Conservation (phyloP, 768 basidiomycete genomes). For the Boletus edulis region DNA sequence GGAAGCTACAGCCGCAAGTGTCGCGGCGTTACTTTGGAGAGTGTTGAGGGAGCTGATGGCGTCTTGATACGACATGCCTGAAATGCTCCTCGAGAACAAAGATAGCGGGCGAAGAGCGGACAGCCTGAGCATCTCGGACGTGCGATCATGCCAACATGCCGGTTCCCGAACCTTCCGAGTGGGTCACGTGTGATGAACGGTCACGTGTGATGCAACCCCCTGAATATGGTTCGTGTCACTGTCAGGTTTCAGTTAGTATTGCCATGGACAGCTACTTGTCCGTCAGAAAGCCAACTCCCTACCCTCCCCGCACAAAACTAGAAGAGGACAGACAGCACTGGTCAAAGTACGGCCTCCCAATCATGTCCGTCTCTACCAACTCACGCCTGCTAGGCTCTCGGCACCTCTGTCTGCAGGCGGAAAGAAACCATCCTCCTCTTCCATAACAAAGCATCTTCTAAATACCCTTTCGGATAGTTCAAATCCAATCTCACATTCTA, state of each 20-base stretch:
- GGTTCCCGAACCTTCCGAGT: neutral
- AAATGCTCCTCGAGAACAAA: conserved; percentile 44
- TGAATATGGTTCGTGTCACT: neutral
- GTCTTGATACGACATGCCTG: conserved; percentile 57
- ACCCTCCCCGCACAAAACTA: conserved; percentile 9
- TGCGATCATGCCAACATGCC: neutral
- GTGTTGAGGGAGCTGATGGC: conserved; percentile 74
- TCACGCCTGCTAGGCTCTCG: conserved; percentile 21
- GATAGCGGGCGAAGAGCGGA: conserved; percentile 4
- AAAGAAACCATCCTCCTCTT: conserved; percentile 37
- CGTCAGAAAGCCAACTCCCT: conserved; percentile 22
- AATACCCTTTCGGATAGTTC: conserved; percentile 57
- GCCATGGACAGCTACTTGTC: conserved; percentile 30
- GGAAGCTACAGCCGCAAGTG: conserved; percentile 76
- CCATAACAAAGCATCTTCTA: conserved; percentile 60
- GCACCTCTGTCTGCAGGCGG: conserved; percentile 31
- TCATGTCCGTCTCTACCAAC: neutral
- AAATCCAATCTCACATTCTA: conserved; percentile 80
- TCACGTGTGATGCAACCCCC: conserved; percentile 14
- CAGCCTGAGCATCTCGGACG: conserved; percentile 5
- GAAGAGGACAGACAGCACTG: conserved; percentile 18
- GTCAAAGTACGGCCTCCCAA: conserved; percentile 8
- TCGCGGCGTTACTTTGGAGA: conserved; percentile 92
- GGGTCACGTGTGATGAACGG: neutral
- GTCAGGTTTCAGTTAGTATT: no score